phyloP scores from a whole-genome alignment of 179 eudicot species.

The Pouteria campechiana region DNA sequence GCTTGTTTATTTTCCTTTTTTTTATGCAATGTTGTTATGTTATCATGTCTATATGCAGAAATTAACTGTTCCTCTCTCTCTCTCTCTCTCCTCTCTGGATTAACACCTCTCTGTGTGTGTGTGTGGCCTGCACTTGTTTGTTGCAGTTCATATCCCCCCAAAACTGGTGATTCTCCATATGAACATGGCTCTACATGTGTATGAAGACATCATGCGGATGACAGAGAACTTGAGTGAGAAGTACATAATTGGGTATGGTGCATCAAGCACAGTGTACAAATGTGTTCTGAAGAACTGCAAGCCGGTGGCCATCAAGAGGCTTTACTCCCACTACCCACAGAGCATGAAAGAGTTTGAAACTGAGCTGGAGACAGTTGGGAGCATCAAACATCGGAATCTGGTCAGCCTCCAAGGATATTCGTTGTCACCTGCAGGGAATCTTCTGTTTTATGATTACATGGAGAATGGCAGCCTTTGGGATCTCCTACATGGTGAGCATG shows the following conservation, averaged over 20 bases:
- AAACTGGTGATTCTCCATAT: constrained; percentile 96
- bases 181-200: constrained; percentile 98
- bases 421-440: constrained; percentile 73
- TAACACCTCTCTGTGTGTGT: too few relatives aligned
- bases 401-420: constrained; percentile 96
- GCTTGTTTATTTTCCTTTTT: too few relatives aligned
- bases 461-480: constrained; percentile 99
- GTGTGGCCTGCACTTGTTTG: too few relatives aligned
- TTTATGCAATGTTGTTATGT: too few relatives aligned
- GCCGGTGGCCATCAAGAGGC: constrained; percentile 85
- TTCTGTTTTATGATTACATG: constrained; percentile 95
- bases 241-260: constrained; percentile 86
- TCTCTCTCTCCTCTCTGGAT: too few relatives aligned
- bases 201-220: constrained; percentile 99
- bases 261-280: constrained; percentile 96
- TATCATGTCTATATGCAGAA: too few relatives aligned
- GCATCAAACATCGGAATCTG: constrained; percentile 91
- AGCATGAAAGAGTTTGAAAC: constrained; percentile 83
- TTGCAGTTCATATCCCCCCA: too few relatives aligned
- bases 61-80: too few relatives aligned
- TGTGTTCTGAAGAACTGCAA: constrained; percentile 92
- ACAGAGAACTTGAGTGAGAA: constrained; percentile 96
- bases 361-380: constrained; percentile 87
- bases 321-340: constrained; percentile 72
- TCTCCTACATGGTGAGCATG: constrained; percentile 86